phyloP scores from a whole-genome alignment of 2,329 filamentous ascomycete genomes.

The Xylariomycetidae sp. region DNA sequence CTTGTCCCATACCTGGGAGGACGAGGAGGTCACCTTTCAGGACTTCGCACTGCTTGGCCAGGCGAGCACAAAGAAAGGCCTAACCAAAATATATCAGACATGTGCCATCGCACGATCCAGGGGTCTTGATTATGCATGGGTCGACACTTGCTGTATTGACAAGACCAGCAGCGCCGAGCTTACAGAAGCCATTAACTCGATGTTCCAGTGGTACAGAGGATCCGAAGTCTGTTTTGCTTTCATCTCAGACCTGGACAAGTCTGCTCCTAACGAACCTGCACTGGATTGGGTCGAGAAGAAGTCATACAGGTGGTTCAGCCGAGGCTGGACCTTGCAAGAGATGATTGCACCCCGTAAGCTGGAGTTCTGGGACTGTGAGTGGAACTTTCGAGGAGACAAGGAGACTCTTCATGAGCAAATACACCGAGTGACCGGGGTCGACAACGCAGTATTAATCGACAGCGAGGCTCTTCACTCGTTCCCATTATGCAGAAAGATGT shows the following conservation, averaged over 20 bases:
- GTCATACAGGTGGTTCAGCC: constrained; percentile 3
- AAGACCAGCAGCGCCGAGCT: constrained; percentile 2
- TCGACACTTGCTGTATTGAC: constrained; percentile 7
- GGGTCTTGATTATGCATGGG: constrained; percentile 1
- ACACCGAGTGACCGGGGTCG: too few species aligned
- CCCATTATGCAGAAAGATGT: too few species aligned
- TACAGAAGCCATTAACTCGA: constrained; percentile 7
- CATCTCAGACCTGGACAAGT: constrained; percentile 1
- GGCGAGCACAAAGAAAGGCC: too few species aligned
- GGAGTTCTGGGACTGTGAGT: too few species aligned
- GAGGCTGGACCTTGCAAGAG: constrained; percentile 2
- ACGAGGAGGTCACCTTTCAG: constrained; percentile 2
- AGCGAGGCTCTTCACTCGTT: too few species aligned
- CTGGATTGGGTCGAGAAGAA: background rate
- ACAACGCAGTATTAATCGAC: too few species aligned
- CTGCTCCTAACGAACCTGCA: background rate
- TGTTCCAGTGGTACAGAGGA: constrained; percentile 6
- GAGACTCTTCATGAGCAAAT: too few species aligned
- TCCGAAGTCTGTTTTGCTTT: constrained; percentile 5
- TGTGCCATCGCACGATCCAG: background rate
- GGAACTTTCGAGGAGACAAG: too few species aligned
- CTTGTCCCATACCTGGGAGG: constrained; percentile 3
- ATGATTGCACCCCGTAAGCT: background rate
- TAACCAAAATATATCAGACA: background rate
- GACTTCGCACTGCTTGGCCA: too few species aligned